A percentile compares a stretch with the other conserved stretches of the same genome.
phyloP scores from a whole-genome alignment of 441 rosid species.

The Adansonia grandidieri region DNA sequence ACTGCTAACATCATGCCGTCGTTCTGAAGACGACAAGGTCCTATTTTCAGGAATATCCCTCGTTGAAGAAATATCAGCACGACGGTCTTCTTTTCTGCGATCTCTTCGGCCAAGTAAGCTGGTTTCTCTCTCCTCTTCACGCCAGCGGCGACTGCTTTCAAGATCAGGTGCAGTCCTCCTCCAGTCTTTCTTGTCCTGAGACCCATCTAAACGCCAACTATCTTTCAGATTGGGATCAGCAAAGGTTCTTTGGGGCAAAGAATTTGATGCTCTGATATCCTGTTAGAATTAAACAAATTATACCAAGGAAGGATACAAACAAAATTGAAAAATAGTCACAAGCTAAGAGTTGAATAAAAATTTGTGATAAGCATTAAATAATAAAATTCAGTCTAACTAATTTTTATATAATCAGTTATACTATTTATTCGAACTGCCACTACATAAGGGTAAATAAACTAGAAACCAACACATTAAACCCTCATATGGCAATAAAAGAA shows the following conservation, averaged over 20 bases:
- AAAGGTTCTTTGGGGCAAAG: conserved; percentile 54
- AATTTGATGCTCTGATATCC: conserved; percentile 74
- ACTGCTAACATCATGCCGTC: conserved; percentile 55
- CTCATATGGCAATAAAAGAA: neutral
- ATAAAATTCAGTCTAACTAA: neutral
- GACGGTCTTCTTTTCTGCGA: conserved; percentile 81
- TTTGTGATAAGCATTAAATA: neutral
- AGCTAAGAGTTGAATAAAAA: neutral
- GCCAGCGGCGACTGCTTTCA: conserved; percentile 87
- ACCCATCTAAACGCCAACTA: conserved; percentile 82
- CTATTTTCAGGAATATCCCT: conserved; percentile 65
- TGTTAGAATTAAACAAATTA: conserved; percentile 31
- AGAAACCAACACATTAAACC: neutral
- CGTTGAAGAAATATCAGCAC: conserved; percentile 52
- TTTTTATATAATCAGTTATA: neutral
- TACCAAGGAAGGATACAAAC: neutral
- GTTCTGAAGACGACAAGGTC: conserved; percentile 62
- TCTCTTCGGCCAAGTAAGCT: conserved; percentile 84
- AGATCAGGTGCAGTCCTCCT: conserved; percentile 59
- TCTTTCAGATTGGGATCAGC: conserved; percentile 72
- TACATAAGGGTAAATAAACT: neutral
- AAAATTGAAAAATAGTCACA: neutral
- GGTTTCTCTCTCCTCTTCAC: conserved; percentile 99
- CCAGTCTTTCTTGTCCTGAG: conserved; percentile 88
- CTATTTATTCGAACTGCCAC: neutral